Evolutionary conservation across 805 yeast species (phyloP).

Genomic region (Schizosaccharomyces osmophilus): DNA sequence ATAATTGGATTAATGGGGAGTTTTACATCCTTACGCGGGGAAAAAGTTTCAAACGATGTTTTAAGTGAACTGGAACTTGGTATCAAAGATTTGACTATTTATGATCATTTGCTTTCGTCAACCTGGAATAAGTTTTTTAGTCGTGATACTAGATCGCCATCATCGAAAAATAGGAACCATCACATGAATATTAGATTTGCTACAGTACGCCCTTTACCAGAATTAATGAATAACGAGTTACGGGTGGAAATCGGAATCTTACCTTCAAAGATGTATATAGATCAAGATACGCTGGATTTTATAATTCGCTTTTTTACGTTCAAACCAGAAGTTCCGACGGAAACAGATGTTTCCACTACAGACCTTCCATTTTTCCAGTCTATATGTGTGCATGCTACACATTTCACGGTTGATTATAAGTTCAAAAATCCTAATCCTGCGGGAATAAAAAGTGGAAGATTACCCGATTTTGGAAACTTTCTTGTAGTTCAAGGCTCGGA

Average conservation of each 20-base stretch:
- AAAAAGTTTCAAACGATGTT: slow-evolving; percentile 16
- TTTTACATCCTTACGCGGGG: slow-evolving; percentile 22
- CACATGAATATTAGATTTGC: slow-evolving; percentile 22
- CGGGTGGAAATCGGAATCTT: slow-evolving; percentile 23
- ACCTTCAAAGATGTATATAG: slow-evolving; percentile 66
- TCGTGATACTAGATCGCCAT: slow-evolving; percentile 40
- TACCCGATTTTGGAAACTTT: slow-evolving; percentile 67
- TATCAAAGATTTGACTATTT: slow-evolving; percentile 31
- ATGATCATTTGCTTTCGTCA: slow-evolving; percentile 63
- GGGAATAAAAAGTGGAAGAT: slow-evolving; percentile 66
- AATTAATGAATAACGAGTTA: slow-evolving; percentile 45
- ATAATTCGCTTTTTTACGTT: slow-evolving; percentile 59
- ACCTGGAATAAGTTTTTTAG: slow-evolving; percentile 75
- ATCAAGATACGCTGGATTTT: slow-evolving; percentile 82
- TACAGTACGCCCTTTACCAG: slow-evolving; percentile 38
- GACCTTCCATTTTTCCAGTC: not conserved
- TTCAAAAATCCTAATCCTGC: slow-evolving; percentile 28
- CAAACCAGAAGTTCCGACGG: slow-evolving; percentile 13
- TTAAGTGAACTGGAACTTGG: slow-evolving; percentile 20
- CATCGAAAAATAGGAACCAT: slow-evolving; percentile 15
- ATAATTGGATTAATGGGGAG: slow-evolving; percentile 27
- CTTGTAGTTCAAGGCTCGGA: slow-evolving; percentile 73
- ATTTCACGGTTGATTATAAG: not conserved
- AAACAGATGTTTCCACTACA: not conserved
- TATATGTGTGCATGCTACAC: not conserved